Conservation (phyloP, 2,329 filamentous ascomycete genomes). For the Cryoendolithus antarcticus region DNA sequence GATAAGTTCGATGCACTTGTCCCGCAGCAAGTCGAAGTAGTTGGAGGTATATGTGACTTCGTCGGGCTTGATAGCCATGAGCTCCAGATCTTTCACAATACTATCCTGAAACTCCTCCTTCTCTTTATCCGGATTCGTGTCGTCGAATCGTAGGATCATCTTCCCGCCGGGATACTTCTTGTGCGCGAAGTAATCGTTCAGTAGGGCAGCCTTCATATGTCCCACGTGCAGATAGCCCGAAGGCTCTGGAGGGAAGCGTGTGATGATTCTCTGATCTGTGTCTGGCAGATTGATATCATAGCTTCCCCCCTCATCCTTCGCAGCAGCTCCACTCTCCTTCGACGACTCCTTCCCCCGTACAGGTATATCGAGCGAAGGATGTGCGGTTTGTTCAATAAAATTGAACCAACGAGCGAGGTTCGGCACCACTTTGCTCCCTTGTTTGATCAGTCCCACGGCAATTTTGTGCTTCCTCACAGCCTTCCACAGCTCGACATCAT, state of each 20-base stretch:
- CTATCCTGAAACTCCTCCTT: conserved; percentile 92
- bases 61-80: conserved; percentile 88
- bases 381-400: conserved; percentile 66
- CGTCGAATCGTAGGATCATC: conserved; percentile 84
- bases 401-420: conserved; percentile 80
- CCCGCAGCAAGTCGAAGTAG: conserved; percentile 87
- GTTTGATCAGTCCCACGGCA: conserved; percentile 68
- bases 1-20: conserved; percentile 73
- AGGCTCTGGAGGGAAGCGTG: conserved; percentile 85
- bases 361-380: conserved; percentile 51
- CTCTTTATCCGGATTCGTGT: conserved; percentile 95
- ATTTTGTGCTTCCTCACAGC: conserved; percentile 73
- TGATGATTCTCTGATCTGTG: conserved; percentile 79
- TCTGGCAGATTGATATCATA: conserved; percentile 82
- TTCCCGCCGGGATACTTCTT: conserved; percentile 75
- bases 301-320: conserved; percentile 66
- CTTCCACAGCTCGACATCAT: conserved; percentile 74
- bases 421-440: conserved; percentile 48
- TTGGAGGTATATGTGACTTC: conserved; percentile 82
- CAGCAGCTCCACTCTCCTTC: conserved; percentile 51
- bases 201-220: conserved; percentile 82
- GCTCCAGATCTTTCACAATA: conserved; percentile 78
- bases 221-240: conserved; percentile 94
- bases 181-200: conserved; percentile 96
- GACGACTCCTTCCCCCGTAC: conserved; percentile 36